Percentiles rank a stretch among this genome's conserved stretches.
phyloP scores from a whole-genome alignment of 2,329 filamentous ascomycete genomes.

The Colletotrichum siamense region DNA sequence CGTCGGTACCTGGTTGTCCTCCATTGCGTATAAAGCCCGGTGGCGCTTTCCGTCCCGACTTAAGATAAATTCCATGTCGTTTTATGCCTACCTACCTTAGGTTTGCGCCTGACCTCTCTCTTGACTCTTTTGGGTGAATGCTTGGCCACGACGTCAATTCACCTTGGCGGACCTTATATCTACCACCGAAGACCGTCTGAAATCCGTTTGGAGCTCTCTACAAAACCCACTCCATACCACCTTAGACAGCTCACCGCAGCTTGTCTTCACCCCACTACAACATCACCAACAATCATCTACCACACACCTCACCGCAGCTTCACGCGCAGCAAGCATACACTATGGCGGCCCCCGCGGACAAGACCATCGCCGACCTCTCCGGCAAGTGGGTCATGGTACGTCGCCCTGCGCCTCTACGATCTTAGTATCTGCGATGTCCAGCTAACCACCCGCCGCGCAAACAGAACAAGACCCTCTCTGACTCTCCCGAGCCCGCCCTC shows the following conservation, averaged over 20 bases:
- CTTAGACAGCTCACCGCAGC: not conserved
- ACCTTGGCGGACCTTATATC: not conserved
- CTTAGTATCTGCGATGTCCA: not conserved
- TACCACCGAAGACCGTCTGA: not conserved
- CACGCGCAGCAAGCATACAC: not conserved
- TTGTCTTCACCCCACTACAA: not conserved
- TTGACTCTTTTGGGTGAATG: not conserved
- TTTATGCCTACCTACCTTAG: not conserved
- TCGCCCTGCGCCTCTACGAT: not conserved
- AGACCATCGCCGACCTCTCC: constrained; percentile 71
- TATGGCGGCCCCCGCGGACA: constrained; percentile 75
- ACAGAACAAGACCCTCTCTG: constrained; percentile 79
- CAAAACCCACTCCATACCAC: not conserved
- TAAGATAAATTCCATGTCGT: not conserved
- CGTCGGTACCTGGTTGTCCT: not conserved
- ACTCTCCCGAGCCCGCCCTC: constrained; percentile 72
- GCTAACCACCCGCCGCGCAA: not conserved
- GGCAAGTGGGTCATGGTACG: constrained; percentile 75
- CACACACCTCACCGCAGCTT: not conserved
- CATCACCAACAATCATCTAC: not conserved
- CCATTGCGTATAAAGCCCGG: not conserved
- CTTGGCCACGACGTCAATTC: not conserved
- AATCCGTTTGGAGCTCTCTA: not conserved
- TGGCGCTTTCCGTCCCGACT: not conserved
- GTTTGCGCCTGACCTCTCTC: not conserved